These are phyloP conservation scores for Trichoderma atrobrunneum DNA, from an alignment of 2,329 filamentous ascomycete species.

Conservation along the genomic window DNA sequence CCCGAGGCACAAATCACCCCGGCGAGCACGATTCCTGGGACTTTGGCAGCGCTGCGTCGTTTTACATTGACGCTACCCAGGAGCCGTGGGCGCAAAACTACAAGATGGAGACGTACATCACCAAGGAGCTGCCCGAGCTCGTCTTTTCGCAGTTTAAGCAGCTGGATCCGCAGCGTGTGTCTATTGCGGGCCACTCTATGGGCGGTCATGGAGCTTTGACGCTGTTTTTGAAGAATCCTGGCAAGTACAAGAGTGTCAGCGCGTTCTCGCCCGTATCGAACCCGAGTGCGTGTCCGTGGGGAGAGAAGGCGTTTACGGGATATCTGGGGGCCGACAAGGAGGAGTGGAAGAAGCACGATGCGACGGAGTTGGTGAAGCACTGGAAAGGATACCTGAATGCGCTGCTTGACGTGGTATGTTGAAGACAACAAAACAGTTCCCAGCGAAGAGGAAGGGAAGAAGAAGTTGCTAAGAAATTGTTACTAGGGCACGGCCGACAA, in stretches of 20 bases:
- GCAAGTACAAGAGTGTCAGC: conserved; percentile 81
- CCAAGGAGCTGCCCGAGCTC: conserved; percentile 76
- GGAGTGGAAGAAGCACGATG: conserved; percentile 86
- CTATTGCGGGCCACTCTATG: conserved; percentile 95
- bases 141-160: conserved; percentile 69
- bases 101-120: conserved; percentile 92
- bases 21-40: conserved; percentile 89
- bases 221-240: conserved; percentile 87
- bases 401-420: conserved; percentile 75
- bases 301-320: conserved; percentile 88
- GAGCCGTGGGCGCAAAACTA: conserved; percentile 75
- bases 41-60: conserved; percentile 88
- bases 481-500: conserved; percentile 82
- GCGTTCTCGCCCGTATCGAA: conserved; percentile 91
- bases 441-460: background rate
- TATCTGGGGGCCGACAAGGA: conserved; percentile 78
- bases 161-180: conserved; percentile 68
- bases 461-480: background rate
- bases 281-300: conserved; percentile 84
- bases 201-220: conserved; percentile 94
- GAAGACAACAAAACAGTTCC: background rate
- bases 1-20: conserved; percentile 74
- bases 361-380: conserved; percentile 79
- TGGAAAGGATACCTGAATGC: conserved; percentile 72
- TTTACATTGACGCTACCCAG: conserved; percentile 85